Conservation (phyloP, 2,329 filamentous ascomycete genomes). For the Sclerotiophoma versabilis region DNA sequence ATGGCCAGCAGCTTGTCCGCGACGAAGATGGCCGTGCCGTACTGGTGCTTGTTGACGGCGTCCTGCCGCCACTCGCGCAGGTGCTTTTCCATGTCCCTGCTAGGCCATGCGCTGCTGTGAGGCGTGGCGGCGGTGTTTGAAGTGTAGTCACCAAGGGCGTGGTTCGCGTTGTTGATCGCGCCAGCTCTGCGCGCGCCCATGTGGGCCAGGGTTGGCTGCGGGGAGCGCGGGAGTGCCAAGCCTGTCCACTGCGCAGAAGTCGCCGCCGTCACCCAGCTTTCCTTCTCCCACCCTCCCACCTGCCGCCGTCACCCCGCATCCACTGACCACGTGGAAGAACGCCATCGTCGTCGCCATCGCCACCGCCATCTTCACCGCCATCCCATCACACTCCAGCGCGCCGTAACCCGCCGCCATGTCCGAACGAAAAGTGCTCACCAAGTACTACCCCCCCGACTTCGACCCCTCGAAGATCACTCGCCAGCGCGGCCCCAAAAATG, state of each 20-base stretch:
- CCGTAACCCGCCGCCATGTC: slow-evolving; percentile 66
- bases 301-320: not conserved
- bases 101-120: slow-evolving; percentile 8
- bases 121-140: not conserved
- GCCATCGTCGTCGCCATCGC: not conserved
- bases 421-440: slow-evolving; percentile 79
- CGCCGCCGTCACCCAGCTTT: slow-evolving; percentile 1
- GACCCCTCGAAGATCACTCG: slow-evolving; percentile 82
- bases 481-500: slow-evolving; percentile 71
- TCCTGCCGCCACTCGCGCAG: slow-evolving; percentile 94
- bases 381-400: not conserved
- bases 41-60: slow-evolving; percentile 93
- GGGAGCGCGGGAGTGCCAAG: slow-evolving; percentile 21
- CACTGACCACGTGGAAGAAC: not conserved
- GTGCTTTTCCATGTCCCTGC: slow-evolving; percentile 79
- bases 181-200: slow-evolving; percentile 26
- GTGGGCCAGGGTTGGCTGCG: slow-evolving; percentile 19
- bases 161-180: slow-evolving; percentile 10
- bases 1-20: slow-evolving; percentile 95
- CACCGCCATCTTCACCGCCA: not conserved
- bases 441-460: slow-evolving; percentile 79
- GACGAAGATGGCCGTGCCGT: slow-evolving; percentile 95
- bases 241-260: not conserved
- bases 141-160: not conserved
- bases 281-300: not conserved